A percentile compares a stretch with the other conserved stretches of the same genome.
Evolutionary conservation across 108 stramenopile species (phyloP).

Genomic region (Fistulifera pelliculosa): DNA sequence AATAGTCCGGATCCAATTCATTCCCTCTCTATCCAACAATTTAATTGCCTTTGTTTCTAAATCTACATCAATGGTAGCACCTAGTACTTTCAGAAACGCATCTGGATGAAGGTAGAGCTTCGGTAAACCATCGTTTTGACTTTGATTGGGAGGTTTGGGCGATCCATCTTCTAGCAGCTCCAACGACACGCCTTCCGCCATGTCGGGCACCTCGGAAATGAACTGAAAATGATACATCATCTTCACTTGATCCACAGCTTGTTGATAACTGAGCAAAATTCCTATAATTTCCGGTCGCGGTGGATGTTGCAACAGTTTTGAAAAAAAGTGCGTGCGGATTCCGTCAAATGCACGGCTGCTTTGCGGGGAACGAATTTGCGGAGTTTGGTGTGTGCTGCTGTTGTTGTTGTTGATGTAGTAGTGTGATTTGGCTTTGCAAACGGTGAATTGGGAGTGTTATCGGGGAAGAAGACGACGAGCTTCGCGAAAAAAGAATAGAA

Average conservation of each 20-base stretch:
- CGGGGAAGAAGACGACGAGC: too few relatives aligned
- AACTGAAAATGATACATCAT: constrained; percentile 84
- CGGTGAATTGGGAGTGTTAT: too few relatives aligned
- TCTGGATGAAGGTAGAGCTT: constrained; percentile 66
- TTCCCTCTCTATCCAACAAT: constrained; percentile 59
- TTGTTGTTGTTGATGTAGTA: too few relatives aligned
- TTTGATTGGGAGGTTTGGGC: constrained; percentile 53
- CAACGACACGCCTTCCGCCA: constrained; percentile 78
- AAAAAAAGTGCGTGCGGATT: constrained; percentile 53
- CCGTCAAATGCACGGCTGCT: constrained; percentile 63
- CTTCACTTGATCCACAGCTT: constrained; percentile 35
- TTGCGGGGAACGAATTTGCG: constrained; percentile 33
- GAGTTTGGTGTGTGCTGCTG: too few relatives aligned
- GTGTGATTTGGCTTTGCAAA: too few relatives aligned
- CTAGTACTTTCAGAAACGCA: constrained; percentile 81
- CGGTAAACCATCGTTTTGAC: constrained; percentile 52
- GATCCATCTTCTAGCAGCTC: constrained; percentile 65
- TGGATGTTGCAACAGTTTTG: constrained; percentile 20
- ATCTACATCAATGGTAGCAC: constrained; percentile 60
- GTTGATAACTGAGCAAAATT: constrained; percentile 58
- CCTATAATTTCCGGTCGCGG: constrained; percentile 13
- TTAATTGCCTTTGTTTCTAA: constrained; percentile 32
- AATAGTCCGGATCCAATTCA: constrained; percentile 62
- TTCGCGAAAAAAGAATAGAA: too few relatives aligned
- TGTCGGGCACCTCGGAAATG: constrained; percentile 29